Conservation (phyloP, 192 early-diverging fungal species). For the Kappamyces sp. region DNA sequence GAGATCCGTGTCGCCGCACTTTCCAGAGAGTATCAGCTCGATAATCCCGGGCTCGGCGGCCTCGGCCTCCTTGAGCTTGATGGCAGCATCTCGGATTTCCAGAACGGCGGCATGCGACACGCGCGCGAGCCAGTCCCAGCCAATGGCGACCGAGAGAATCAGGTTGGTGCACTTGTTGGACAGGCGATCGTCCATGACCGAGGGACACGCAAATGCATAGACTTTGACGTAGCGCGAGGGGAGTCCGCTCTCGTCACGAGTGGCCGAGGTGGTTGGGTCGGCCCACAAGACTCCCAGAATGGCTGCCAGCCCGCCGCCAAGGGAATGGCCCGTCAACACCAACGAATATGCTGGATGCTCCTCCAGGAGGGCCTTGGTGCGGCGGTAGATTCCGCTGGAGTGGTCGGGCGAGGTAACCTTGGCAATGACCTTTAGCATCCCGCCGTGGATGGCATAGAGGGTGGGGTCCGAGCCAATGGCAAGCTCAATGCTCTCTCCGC, state of each 20-base stretch:
- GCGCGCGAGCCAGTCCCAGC: slow-evolving; percentile 70
- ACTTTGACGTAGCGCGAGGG: slow-evolving; percentile 77
- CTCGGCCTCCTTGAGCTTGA: slow-evolving; percentile 1
- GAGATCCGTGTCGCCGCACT: slow-evolving; percentile 2
- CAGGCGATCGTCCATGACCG: slow-evolving; percentile 62
- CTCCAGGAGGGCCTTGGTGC: slow-evolving; percentile 64
- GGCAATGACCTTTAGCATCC: slow-evolving; percentile 65
- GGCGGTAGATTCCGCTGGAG: slow-evolving; percentile 59
- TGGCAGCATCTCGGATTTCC: slow-evolving; percentile 36
- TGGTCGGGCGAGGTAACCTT: slow-evolving; percentile 55
- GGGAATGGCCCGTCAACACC: slow-evolving; percentile 79
- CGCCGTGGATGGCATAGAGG: slow-evolving; percentile 59
- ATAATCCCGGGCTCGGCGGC: slow-evolving; percentile 46
- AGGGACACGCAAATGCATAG: slow-evolving; percentile 80
- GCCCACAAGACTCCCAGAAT: slow-evolving; percentile 76
- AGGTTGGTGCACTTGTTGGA: slow-evolving; percentile 58
- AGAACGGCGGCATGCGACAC: slow-evolving; percentile 69
- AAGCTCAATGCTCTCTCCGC: slow-evolving; percentile 65
- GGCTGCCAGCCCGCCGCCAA: slow-evolving; percentile 82
- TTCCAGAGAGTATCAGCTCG: slow-evolving; percentile 25
- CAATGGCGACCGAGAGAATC: slow-evolving; percentile 77
- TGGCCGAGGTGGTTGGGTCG: slow-evolving; percentile 36
- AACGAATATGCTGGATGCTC: slow-evolving; percentile 73
- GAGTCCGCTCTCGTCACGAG: slow-evolving; percentile 28
- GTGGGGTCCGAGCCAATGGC: slow-evolving; percentile 15